Base-by-base conservation (phyloP, 768 basidiomycete species). In the Myochromella boudieri region DNA sequence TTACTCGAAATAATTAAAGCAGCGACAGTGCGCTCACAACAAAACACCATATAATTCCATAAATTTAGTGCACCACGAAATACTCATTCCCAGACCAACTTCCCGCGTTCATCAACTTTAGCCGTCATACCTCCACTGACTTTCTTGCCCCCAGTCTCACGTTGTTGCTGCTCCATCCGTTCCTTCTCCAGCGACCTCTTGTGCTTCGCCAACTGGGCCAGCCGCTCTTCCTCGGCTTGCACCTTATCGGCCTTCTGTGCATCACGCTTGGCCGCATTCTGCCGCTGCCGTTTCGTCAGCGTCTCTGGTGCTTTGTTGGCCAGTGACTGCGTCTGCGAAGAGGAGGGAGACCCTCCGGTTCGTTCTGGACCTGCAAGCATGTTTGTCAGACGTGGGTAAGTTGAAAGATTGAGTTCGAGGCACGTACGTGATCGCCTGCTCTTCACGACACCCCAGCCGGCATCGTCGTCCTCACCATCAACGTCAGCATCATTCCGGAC, bases 361-460 rank as follows among this genome's bases (percentile, higher is more conserved):
- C 53, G 45, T 44, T 48, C 28, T 50, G 54, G 26, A 37, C 54
- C 60, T 58, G 36, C 10, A 31, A 38, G 29, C 29, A 48, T 25
- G 27, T 31, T 17, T 18, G 24, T 17, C 5, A 31, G 22, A 11
- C 4, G 27, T 10, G 37, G 20, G n/a, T 6, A 18, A 37, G 9
- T 12, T 4, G 29, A 6, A 43, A 14, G 36, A 40, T 2, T 27
- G 41, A 44, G 26, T 20, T 21, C n/a, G 37, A 21, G 7, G 15
- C 27, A 38, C 70, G 47, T 63, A 80, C 78, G 71, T 20, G 65
- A 53, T 37, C 69, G 72, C 46, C 75, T 74, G 55, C 80, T 79
- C 65, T 72, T 78, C 55, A 92, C 87, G 33, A 89, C 78, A 18
- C 81, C 86, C 91, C 89, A 91, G 2, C 82, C 85, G 41, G 85